These are phyloP conservation scores for Kuraishia ogatae DNA, from an alignment of 805 yeast species.

Conservation along the genomic window DNA sequence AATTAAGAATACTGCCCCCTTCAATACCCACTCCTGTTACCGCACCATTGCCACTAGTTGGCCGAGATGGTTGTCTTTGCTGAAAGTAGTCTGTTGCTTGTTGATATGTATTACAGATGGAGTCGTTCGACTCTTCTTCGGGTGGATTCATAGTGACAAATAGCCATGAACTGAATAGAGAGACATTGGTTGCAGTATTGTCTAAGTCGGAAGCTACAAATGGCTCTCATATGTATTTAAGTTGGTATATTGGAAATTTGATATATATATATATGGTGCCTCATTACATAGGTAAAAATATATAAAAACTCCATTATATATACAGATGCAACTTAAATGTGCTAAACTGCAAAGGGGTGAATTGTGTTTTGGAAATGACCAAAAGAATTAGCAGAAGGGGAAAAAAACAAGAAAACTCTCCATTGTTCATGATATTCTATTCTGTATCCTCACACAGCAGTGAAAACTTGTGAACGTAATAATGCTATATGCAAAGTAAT, in stretches of 20 bases:
- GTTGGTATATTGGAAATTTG: too few species aligned
- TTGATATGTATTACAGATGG: background rate
- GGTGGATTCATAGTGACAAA: background rate
- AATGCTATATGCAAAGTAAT: background rate
- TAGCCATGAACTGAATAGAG: background rate
- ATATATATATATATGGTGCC: too few species aligned
- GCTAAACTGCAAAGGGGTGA: background rate
- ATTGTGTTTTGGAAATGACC: background rate
- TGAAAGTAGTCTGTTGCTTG: background rate
- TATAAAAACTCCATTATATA: too few species aligned
- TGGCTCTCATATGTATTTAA: too few species aligned
- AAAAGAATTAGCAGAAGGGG: background rate
- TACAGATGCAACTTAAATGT: background rate
- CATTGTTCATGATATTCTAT: background rate
- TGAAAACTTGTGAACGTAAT: background rate
- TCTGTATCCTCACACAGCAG: background rate
- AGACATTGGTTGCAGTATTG: too few species aligned
- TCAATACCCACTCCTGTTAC: background rate
- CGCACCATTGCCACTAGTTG: background rate
- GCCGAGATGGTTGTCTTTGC: background rate
- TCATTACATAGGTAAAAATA: too few species aligned
- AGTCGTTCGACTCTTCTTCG: background rate
- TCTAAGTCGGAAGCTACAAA: background rate
- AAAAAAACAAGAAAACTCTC: too few species aligned
- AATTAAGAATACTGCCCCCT: background rate